Percentiles rank a stretch among this genome's conserved stretches.
Evolutionary conservation across 345 rosid species (phyloP).

Genomic region (Geranium rotundifolium): DNA sequence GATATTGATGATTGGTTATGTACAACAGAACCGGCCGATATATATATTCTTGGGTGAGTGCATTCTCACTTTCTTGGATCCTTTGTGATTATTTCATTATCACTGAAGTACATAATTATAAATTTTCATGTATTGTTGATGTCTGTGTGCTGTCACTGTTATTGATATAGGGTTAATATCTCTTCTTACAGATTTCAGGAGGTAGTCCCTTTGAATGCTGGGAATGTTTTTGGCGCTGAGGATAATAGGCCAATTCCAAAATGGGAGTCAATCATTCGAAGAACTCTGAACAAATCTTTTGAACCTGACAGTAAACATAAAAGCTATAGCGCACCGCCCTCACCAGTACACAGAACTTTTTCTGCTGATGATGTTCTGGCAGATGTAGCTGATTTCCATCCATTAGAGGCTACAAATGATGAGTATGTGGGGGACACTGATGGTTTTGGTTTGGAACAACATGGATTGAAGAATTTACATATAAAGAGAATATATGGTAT

Average conservation of each 20-base stretch:
- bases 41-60: conserved; percentile 74
- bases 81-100: neutral
- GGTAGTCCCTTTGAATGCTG: conserved; percentile 93
- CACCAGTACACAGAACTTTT: conserved; percentile 69
- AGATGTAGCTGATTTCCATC: conserved; percentile 33
- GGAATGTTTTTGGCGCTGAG: conserved; percentile 92
- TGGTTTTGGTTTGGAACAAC: conserved; percentile 13
- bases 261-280: conserved; percentile 90
- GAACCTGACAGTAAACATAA: conserved; percentile 45
- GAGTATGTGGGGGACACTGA: conserved; percentile 19
- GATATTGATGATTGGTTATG: conserved; percentile 84
- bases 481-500: conserved; percentile 37
- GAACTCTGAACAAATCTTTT: conserved; percentile 64
- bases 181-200: conserved; percentile 67
- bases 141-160: too few relatives aligned
- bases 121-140: too few relatives aligned
- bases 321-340: conserved; percentile 80
- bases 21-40: conserved; percentile 72
- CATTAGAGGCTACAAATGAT: conserved; percentile 31
- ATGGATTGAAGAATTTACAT: conserved; percentile 20
- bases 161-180: neutral
- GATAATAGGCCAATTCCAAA: conserved; percentile 67
- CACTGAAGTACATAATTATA: too few relatives aligned
- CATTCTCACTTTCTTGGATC: neutral
- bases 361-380: conserved; percentile 60